Conservation (phyloP, 2,329 filamentous ascomycete species). For the Hawksworthiomyces lignivorus region DNA sequence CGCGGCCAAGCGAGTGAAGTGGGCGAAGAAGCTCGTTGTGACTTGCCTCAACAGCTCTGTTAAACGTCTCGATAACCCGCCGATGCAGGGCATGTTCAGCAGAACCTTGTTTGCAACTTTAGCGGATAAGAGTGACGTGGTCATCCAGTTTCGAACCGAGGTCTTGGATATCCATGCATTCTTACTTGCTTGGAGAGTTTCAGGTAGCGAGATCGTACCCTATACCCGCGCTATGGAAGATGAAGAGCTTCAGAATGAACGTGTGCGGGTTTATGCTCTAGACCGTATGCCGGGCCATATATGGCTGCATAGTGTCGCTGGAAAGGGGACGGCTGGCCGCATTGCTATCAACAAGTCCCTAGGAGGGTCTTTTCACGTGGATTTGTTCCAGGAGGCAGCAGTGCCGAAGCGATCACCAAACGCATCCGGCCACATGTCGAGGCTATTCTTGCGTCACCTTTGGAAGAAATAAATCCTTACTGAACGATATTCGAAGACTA, state of each 20-base stretch:
- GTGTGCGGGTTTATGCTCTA: conserved; percentile 14
- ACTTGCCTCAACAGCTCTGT: conserved; percentile 19
- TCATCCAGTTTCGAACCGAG: conserved; percentile 18
- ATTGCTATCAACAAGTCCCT: conserved; percentile 18
- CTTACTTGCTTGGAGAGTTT: conserved; percentile 8
- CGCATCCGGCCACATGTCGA: conserved; percentile 16
- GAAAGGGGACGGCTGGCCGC: conserved; percentile 16
- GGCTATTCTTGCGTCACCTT: conserved; percentile 16
- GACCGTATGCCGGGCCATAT: conserved; percentile 16
- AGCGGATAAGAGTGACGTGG: conserved; percentile 10
- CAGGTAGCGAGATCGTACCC: conserved; percentile 11
- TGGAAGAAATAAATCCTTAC: conserved; percentile 17
- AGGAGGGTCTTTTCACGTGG: conserved; percentile 18
- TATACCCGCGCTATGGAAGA: conserved; percentile 8
- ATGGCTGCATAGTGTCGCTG: conserved; percentile 16
- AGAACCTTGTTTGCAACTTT: conserved; percentile 19
- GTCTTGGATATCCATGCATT: conserved; percentile 14
- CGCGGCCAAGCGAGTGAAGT: conserved; percentile 19
- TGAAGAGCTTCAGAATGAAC: conserved; percentile 10
- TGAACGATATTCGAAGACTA: conserved; percentile 1
- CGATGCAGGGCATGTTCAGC: conserved; percentile 22
- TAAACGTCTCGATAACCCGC: conserved; percentile 19
- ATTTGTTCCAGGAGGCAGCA: conserved; percentile 15
- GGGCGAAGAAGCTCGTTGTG: conserved; percentile 19
- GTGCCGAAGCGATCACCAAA: conserved; percentile 12